Evolutionary conservation across 805 yeast species (phyloP), one percentile per base, ranked within the genome.

Genomic region (Saturnispora serradocipensis): DNA sequence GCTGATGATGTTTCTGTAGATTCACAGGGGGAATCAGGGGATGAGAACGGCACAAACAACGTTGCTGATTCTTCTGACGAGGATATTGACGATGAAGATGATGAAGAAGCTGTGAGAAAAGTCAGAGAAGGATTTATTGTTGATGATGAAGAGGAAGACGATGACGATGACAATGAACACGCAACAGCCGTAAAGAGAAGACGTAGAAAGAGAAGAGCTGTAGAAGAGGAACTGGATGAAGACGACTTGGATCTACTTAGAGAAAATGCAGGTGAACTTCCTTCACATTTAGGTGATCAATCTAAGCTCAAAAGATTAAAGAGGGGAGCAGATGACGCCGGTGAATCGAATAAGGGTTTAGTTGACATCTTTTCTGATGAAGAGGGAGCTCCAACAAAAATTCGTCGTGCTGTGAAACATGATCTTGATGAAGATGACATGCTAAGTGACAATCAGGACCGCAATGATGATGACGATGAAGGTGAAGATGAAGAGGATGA

Each of bases 91-190:
- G 71, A 70, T 36, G 90, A 84, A 45, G 96, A 88, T 30, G 95
- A 89, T 62, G 97, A 86, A 61, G 97, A 90, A 58, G 97, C 90
- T 61, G 81, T 86, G 45, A 77, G 84, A 57, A 79, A 78, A 59
- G 84, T 90, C 42, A 80, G 91, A 46, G 96, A 89, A 55, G 97
- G 97, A 0, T 89, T 91, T 67, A 90, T 91, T 61, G 97, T 88
- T 9, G 97, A 89, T 60, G 96, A 88, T 59, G 96, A 86, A 53
- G 95, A 82, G 20, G 86, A 78, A n/a, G 58, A 38, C 6, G 42
- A 38, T 8, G 22, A 38, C 5, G 22, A 55, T 6, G 55, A 52
- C 2, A 46, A 64, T 50, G 51, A 58, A 63, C 64, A 60, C 69
- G 70, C 57, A 64, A 66, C 56, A 51, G 62, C 71, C 61, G 67